Conservation (phyloP, 352 stramenopile genomes). For the Phytophthora pseudosyringae region DNA sequence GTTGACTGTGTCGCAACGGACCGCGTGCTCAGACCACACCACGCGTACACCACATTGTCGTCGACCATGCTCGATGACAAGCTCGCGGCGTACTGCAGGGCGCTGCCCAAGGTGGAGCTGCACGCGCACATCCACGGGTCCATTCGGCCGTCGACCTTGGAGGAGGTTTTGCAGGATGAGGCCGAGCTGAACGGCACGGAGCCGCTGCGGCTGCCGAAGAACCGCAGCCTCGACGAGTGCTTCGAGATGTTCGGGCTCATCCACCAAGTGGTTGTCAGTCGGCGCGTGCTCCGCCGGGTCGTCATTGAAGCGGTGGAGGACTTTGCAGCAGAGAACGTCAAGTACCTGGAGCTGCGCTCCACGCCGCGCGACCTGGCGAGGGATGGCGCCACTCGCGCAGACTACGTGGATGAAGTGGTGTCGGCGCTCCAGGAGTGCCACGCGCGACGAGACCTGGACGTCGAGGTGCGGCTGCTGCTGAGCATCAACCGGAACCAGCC, state of each 20-base stretch:
- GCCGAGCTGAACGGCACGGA: slow-evolving; percentile 31
- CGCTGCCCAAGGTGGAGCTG: slow-evolving; percentile 86
- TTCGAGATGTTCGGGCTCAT: slow-evolving; percentile 91
- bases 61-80: slow-evolving; percentile 21
- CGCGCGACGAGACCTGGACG: slow-evolving; percentile 60
- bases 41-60: slow-evolving; percentile 19
- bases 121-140: slow-evolving; percentile 91
- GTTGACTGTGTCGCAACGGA: slow-evolving; percentile 8
- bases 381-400: slow-evolving; percentile 57
- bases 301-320: slow-evolving; percentile 85
- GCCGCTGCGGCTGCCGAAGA: slow-evolving; percentile 44
- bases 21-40: slow-evolving; percentile 18
- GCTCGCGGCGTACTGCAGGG: slow-evolving; percentile 55
- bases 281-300: slow-evolving; percentile 64
- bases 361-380: slow-evolving; percentile 70
- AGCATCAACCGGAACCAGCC: slow-evolving; percentile 85
- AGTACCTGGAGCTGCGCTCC: slow-evolving; percentile 86
- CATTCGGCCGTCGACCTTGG: slow-evolving; percentile 71
- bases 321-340: slow-evolving; percentile 80
- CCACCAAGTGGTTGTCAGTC: slow-evolving; percentile 81
- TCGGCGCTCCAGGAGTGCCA: slow-evolving; percentile 69
- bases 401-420: slow-evolving; percentile 82
- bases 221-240: slow-evolving; percentile 80
- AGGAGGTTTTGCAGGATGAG: slow-evolving; percentile 66
- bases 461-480: slow-evolving; percentile 78